Conservation (phyloP, 257 asterid genomes). For the Rauvolfia tetraphylla region DNA sequence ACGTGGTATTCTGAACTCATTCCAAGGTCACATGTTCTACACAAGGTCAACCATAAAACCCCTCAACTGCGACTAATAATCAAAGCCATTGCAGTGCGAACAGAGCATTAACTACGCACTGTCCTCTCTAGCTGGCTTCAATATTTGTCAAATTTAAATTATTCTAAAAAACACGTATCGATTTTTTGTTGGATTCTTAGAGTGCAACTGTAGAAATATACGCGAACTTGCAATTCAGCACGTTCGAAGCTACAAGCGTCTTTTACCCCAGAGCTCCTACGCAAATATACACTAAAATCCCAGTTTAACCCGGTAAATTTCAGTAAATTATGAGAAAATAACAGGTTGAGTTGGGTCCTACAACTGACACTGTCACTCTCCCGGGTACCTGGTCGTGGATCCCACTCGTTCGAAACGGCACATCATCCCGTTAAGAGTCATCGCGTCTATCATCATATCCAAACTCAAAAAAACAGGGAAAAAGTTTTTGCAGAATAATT, state of each 20-base stretch:
- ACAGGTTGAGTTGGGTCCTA: conserved; percentile 34
- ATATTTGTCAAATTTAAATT: not conserved
- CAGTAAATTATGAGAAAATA: conserved; percentile 8
- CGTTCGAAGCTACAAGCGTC: no score
- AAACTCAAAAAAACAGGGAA: not conserved
- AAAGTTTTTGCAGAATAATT: not conserved
- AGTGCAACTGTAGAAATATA: not conserved
- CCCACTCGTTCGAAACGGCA: conserved; percentile 27
- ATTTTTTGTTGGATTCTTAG: not conserved
- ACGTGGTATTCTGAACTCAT: conserved; percentile 20
- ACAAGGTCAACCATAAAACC: conserved; percentile 16
- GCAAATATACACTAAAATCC: not conserved
- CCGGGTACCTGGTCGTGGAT: conserved; percentile 31
- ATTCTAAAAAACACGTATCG: not conserved
- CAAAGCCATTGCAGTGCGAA: not conserved
- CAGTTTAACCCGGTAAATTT: not conserved
- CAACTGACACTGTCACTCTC: conserved; percentile 25
- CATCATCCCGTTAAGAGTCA: conserved; percentile 31
- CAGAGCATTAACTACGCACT: conserved; percentile 4
- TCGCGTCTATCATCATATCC: conserved; percentile 27
- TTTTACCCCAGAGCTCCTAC: no score
- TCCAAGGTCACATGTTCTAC: conserved; percentile 20
- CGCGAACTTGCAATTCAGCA: not conserved
- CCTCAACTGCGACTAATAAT: conserved; percentile 5
- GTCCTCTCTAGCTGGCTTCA: conserved; percentile 9